These are phyloP conservation scores for Xylaria grammica DNA, from an alignment of 495 filamentous ascomycete species.

Conservation along the genomic window DNA sequence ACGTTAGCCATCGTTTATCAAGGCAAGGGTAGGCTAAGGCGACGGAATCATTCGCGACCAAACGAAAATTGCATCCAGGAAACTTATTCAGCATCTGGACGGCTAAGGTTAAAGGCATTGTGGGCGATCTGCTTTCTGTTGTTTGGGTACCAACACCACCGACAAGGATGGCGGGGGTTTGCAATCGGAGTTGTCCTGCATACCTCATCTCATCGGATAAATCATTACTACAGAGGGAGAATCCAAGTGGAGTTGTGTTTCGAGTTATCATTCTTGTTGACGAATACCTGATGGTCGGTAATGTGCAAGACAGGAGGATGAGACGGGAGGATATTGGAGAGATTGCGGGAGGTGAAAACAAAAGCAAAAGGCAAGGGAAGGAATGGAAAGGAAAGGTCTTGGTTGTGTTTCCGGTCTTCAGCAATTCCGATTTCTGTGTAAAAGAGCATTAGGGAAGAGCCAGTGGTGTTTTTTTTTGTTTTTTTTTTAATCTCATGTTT, in stretches of 20 bases:
- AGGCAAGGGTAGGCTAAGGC: neutral
- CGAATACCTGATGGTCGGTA: slow-evolving; percentile 17
- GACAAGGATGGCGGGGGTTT: slow-evolving; percentile 14
- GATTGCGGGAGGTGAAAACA: neutral
- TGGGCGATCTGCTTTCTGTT: slow-evolving; percentile 30
- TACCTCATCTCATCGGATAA: slow-evolving; percentile 13
- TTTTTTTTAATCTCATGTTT: neutral
- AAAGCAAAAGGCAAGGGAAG: neutral
- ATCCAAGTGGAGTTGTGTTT: slow-evolving; percentile 18
- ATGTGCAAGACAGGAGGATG: slow-evolving; percentile 7
- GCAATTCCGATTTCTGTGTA: slow-evolving; percentile 14
- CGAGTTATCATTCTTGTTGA: slow-evolving; percentile 13
- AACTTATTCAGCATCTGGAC: slow-evolving; percentile 27
- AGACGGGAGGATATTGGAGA: neutral
- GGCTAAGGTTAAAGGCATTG: slow-evolving; percentile 32
- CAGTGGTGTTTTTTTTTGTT: slow-evolving; percentile 20
- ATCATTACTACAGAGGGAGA: slow-evolving; percentile 14
- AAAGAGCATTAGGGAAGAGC: slow-evolving; percentile 27
- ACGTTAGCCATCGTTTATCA: neutral
- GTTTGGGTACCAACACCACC: slow-evolving; percentile 19
- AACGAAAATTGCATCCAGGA: slow-evolving; percentile 14
- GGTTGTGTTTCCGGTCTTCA: slow-evolving; percentile 12
- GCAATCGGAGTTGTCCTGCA: slow-evolving; percentile 22
- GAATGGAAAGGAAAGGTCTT: neutral
- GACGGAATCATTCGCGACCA: slow-evolving; percentile 12